A percentile compares a stretch with the other conserved stretches of the same genome.
phyloP scores from a whole-genome alignment of 2,329 filamentous ascomycete genomes.

The Ilyonectria robusta region DNA sequence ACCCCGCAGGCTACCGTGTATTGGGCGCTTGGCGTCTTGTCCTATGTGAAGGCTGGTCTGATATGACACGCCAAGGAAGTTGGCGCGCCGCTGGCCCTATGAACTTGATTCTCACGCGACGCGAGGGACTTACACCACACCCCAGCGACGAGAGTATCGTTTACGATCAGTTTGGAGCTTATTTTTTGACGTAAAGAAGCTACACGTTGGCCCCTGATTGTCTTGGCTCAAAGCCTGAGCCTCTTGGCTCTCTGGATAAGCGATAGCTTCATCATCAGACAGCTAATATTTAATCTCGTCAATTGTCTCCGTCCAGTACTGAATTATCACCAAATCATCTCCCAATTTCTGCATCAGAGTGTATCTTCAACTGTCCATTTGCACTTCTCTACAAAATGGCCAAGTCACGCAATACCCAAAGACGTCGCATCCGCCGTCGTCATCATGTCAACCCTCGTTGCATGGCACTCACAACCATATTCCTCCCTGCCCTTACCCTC shows the following conservation, averaged over 20 bases:
- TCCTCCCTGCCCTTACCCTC: not conserved
- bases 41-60: not conserved
- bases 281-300: not conserved
- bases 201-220: not conserved
- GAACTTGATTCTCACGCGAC: not conserved
- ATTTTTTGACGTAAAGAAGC: not conserved
- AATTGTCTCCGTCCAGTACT: not conserved
- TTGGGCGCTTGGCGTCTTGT: constrained; percentile 1
- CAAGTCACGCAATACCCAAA: not conserved
- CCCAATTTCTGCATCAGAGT: not conserved
- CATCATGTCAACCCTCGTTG: not conserved
- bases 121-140: not conserved
- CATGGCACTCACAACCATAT: not conserved
- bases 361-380: no score
- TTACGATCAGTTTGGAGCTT: not conserved
- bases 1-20: not conserved
- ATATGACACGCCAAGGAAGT: constrained; percentile 1
- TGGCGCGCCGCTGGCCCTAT: not conserved
- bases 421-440: not conserved
- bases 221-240: not conserved
- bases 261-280: not conserved
- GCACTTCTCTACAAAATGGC: not conserved
- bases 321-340: not conserved
- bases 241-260: not conserved
- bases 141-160: not conserved